Conservation (phyloP, 139 green algal species). For the Chlamydomonas asymmetrica region DNA sequence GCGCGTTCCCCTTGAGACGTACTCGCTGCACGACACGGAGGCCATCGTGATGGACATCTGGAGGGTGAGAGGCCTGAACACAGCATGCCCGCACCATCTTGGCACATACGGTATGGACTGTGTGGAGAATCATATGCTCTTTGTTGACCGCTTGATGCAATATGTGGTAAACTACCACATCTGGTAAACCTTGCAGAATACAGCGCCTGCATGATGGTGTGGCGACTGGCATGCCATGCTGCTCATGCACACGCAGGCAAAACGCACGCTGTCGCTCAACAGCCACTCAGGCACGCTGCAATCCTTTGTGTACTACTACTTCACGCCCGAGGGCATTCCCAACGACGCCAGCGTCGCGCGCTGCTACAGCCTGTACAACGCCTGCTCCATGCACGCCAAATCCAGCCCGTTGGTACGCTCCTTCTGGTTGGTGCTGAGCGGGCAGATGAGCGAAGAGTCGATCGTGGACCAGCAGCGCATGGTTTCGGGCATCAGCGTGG, state of each 20-base stretch:
- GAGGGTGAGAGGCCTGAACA: not conserved
- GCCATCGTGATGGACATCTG: slow-evolving; percentile 11
- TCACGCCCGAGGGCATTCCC: slow-evolving; percentile 18
- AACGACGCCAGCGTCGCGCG: slow-evolving; percentile 4
- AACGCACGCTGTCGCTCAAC: too few species aligned
- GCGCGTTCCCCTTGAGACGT: slow-evolving; percentile 1
- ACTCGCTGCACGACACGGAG: slow-evolving; percentile 13
- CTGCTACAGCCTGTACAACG: slow-evolving; percentile 33
- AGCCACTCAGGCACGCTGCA: slow-evolving; percentile 21
- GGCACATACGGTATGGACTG: too few species aligned
- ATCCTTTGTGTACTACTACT: slow-evolving; percentile 39
- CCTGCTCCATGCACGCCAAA: slow-evolving; percentile 2
- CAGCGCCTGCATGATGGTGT: too few species aligned
- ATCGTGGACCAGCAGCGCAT: slow-evolving; percentile 10
- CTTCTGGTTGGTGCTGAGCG: slow-evolving; percentile 28
- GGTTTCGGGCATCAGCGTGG: slow-evolving; percentile 9
- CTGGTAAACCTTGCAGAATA: too few species aligned
- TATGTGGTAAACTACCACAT: too few species aligned
- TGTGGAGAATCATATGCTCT: too few species aligned
- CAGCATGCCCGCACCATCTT: too few species aligned
- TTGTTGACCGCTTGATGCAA: too few species aligned
- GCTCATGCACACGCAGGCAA: too few species aligned
- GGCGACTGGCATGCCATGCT: too few species aligned
- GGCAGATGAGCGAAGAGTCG: slow-evolving; percentile 19
- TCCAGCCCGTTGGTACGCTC: slow-evolving; percentile 14